These are phyloP conservation scores for Sphenostylis stenocarpa DNA, from an alignment of 306 rosid genomes.

Conservation along the genomic window DNA sequence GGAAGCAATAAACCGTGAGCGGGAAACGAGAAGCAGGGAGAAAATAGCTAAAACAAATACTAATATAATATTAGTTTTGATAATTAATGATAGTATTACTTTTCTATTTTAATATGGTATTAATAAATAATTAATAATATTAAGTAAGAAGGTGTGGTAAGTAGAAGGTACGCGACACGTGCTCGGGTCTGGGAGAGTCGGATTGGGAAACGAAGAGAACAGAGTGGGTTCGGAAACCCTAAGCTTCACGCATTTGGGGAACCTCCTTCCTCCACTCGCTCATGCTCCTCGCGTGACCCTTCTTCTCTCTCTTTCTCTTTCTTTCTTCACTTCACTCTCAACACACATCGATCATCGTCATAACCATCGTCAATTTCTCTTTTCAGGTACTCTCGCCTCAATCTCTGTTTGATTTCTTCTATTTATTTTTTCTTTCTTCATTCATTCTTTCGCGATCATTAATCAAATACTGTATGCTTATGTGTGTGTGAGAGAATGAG, in stretches of 20 bases:
- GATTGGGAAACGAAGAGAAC: constrained; percentile 28
- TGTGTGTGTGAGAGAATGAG: neutral
- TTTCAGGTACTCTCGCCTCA: constrained; percentile 16
- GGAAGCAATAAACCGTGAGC: neutral
- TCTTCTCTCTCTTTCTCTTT: neutral
- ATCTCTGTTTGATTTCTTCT: neutral
- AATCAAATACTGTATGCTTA: neutral
- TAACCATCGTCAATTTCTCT: constrained; percentile 11
- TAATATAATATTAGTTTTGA: neutral
- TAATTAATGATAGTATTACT: neutral
- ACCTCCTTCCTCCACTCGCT: constrained; percentile 40
- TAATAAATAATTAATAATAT: too few relatives aligned
- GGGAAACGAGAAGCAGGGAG: neutral
- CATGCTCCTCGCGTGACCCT: constrained; percentile 45
- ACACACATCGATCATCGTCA: neutral
- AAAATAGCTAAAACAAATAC: neutral
- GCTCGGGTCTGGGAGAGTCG: constrained; percentile 36
- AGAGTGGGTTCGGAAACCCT: constrained; percentile 42
- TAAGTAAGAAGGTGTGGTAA: neutral
- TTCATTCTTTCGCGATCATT: neutral
- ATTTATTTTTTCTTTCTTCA: neutral
- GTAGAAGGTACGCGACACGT: constrained; percentile 47
- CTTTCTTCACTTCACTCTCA: neutral
- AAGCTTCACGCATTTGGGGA: constrained; percentile 33
- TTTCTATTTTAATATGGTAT: too few relatives aligned